A percentile compares a stretch with the other conserved stretches of the same genome.
Evolutionary conservation across 495 filamentous ascomycete species (phyloP).

Genomic region (Aspergillus sclerotiicarbonarius): DNA sequence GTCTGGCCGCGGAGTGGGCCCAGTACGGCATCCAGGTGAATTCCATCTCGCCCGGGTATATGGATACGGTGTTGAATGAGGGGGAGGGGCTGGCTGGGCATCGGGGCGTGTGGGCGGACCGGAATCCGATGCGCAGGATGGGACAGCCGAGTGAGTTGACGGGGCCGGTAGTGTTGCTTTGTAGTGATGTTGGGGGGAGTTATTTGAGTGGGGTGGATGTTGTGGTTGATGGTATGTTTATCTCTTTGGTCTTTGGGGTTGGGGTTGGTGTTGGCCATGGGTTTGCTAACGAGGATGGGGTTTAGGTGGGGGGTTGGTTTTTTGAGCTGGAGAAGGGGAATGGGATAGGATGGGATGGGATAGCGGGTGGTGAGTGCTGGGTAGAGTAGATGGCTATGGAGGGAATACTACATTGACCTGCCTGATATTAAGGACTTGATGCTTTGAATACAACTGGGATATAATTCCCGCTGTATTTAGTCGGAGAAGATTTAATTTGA

Average conservation of each 20-base stretch:
- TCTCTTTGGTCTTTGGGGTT: background rate
- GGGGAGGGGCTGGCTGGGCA: constrained; percentile 56
- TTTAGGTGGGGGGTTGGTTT: too few relatives aligned
- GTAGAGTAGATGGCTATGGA: too few relatives aligned
- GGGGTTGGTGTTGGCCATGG: background rate
- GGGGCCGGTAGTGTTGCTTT: constrained; percentile 64
- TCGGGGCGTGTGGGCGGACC: constrained; percentile 54
- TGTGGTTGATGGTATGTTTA: constrained; percentile 52
- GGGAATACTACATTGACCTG: too few relatives aligned
- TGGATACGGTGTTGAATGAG: constrained; percentile 74
- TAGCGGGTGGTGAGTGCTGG: too few relatives aligned
- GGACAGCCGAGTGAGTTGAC: constrained; percentile 62
- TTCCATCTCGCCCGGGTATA: constrained; percentile 66
- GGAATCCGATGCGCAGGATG: constrained; percentile 70
- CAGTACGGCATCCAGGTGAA: constrained; percentile 64
- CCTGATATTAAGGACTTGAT: too few relatives aligned
- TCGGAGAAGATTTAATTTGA: too few relatives aligned
- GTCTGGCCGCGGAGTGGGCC: constrained; percentile 47
- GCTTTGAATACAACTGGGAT: too few relatives aligned
- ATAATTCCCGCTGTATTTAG: too few relatives aligned
- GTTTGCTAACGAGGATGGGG: background rate
- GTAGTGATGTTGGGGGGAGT: constrained; percentile 54
- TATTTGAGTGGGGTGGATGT: constrained; percentile 69
- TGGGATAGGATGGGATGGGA: too few relatives aligned
- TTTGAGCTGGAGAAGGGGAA: background rate